A percentile compares a stretch with the other conserved stretches of the same genome.
These are phyloP conservation scores for Populus euphratica DNA, from an alignment of 345 rosid genomes.

Conservation along the genomic window DNA sequence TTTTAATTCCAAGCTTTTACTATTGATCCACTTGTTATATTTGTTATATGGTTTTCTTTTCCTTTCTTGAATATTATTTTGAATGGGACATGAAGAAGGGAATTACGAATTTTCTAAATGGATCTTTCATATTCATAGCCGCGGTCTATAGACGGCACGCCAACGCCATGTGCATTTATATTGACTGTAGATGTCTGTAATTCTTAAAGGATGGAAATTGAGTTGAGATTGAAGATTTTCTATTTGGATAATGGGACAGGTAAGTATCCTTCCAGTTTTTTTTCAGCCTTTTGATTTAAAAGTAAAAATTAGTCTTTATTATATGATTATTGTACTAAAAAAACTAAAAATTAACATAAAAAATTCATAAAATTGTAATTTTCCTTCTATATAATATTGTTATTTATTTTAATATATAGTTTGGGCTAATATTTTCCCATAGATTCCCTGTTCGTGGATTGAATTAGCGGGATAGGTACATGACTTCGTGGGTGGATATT, in stretches of 20 bases:
- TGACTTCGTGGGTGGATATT: background rate
- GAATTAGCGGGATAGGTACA: background rate
- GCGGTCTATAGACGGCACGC: background rate
- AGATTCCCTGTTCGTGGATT: background rate
- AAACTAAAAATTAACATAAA: background rate
- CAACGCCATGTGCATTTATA: background rate
- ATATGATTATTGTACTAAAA: background rate
- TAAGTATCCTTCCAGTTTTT: background rate
- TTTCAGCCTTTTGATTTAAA: background rate
- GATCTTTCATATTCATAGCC: background rate
- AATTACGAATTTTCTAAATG: background rate
- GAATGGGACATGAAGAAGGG: background rate
- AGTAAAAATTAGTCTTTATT: background rate
- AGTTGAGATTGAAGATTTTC: background rate
- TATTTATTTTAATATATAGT: background rate
- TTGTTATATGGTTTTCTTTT: no score
- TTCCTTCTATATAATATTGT: background rate
- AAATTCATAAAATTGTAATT: background rate
- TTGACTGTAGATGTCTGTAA: background rate
- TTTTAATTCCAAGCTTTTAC: rapidly evolving
- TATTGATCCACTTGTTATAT: no score
- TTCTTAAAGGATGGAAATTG: background rate
- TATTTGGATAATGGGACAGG: background rate
- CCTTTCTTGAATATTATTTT: background rate
- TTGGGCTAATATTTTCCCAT: background rate